A percentile compares a stretch with the other conserved stretches of the same genome.
phyloP scores from a whole-genome alignment of 179 eudicot species.

The Drosera spatulata region DNA sequence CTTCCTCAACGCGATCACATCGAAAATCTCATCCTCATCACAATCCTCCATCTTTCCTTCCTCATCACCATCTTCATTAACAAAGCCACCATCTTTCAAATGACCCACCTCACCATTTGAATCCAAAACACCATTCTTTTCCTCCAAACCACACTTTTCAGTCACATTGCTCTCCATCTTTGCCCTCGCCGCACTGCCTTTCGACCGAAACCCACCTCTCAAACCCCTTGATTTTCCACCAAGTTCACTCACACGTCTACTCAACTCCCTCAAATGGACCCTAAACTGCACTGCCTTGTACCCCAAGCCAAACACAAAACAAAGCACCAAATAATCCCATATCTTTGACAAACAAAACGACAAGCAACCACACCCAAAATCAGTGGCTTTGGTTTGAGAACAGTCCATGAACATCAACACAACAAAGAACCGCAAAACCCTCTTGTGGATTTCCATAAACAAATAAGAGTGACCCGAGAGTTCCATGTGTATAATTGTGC shows the following conservation, averaged over 20 bases:
- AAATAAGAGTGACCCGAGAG: slow-evolving; percentile 24
- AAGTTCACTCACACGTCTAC: slow-evolving; percentile 8
- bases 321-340: slow-evolving; percentile 21
- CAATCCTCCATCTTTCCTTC: slow-evolving; percentile 13
- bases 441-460: slow-evolving; percentile 23
- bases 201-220: slow-evolving; percentile 16
- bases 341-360: slow-evolving; percentile 27
- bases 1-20: slow-evolving; percentile 38
- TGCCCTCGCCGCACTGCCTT: slow-evolving; percentile 5
- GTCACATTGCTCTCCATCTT: slow-evolving; percentile 7
- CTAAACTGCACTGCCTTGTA: slow-evolving; percentile 26
- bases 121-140: slow-evolving; percentile 9
- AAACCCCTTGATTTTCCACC: slow-evolving; percentile 18
- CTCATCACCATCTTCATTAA: slow-evolving; percentile 1
- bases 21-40: slow-evolving; percentile 38
- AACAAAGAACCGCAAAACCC: slow-evolving; percentile 14
- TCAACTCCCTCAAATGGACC: slow-evolving; percentile 19
- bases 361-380: slow-evolving; percentile 51
- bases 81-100: slow-evolving; percentile 7
- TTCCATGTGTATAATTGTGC: slow-evolving; percentile 8
- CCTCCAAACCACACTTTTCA: slow-evolving; percentile 5
- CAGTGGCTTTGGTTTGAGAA: slow-evolving; percentile 18
- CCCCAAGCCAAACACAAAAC: slow-evolving; percentile 31
- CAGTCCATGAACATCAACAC: slow-evolving; percentile 36
- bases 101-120: slow-evolving; percentile 12